Percentiles rank a stretch among this genome's conserved stretches.
These are phyloP conservation scores for Penicillium sp. DNA, from an alignment of 2,329 filamentous ascomycete species.

Conservation along the genomic window DNA sequence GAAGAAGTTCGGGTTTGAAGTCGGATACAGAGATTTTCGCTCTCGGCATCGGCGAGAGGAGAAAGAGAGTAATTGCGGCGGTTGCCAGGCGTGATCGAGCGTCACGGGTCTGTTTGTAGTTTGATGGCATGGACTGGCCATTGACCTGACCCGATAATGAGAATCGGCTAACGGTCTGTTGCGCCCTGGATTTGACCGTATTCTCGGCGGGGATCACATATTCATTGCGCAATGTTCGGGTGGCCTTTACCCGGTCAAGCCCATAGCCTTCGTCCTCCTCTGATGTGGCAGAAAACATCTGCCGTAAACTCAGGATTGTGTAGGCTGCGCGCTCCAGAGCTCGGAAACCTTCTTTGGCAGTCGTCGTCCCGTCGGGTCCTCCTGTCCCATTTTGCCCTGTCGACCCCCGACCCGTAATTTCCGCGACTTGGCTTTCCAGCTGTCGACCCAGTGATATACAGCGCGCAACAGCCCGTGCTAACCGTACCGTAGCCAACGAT, in stretches of 20 bases:
- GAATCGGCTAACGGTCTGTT: constrained; percentile 79
- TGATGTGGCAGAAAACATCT: constrained; percentile 63
- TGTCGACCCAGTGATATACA: constrained; percentile 78
- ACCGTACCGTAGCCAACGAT: constrained; percentile 70
- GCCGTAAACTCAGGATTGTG: constrained; percentile 69
- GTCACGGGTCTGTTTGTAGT: constrained; percentile 64
- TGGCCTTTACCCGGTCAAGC: constrained; percentile 66
- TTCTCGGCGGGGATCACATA: constrained; percentile 68
- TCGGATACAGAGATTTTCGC: constrained; percentile 43
- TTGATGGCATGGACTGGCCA: constrained; percentile 38
- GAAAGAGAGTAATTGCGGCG: constrained; percentile 69
- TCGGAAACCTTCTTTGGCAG: constrained; percentile 63
- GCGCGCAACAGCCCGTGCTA: constrained; percentile 70
- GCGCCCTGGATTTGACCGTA: constrained; percentile 65
- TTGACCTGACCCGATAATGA: constrained; percentile 52
- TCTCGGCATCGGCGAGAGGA: constrained; percentile 65
- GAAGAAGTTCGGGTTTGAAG: constrained; percentile 64
- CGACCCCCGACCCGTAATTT: constrained; percentile 50
- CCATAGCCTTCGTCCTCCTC: constrained; percentile 71
- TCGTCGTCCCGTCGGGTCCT: constrained; percentile 30
- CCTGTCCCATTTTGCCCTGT: constrained; percentile 23
- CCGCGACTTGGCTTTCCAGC: constrained; percentile 77
- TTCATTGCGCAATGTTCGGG: constrained; percentile 64
- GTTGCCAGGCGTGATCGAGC: constrained; percentile 67
- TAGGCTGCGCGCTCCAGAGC: constrained; percentile 77